A percentile compares a stretch with the other conserved stretches of the same genome.
These are phyloP conservation scores for Solanum hybrid DNA, from an alignment of 305 asterid species.

Conservation along the genomic window DNA sequence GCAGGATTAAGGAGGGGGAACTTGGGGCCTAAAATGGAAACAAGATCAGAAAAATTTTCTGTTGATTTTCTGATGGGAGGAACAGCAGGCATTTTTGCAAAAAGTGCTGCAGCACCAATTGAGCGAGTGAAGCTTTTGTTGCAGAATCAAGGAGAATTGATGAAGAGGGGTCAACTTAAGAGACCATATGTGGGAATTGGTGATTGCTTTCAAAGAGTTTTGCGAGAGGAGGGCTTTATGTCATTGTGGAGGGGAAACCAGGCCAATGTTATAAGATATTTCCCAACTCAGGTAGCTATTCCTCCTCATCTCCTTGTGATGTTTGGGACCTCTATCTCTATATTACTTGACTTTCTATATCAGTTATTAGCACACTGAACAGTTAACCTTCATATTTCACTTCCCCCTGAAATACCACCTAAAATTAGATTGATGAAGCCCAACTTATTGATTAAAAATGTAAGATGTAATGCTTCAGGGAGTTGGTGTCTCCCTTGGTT, in stretches of 20 bases:
- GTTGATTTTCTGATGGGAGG: conserved; percentile 77
- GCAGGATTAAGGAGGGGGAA: conserved; percentile 26
- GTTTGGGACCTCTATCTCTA: background rate
- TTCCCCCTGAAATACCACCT: background rate
- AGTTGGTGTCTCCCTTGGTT: background rate
- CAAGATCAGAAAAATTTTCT: conserved; percentile 48
- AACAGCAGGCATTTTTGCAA: conserved; percentile 58
- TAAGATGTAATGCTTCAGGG: background rate
- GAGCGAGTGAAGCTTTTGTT: conserved; percentile 90
- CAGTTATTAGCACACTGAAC: background rate
- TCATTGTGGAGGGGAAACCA: conserved; percentile 95
- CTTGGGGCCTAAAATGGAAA: conserved; percentile 36
- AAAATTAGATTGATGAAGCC: background rate
- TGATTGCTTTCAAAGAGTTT: conserved; percentile 59
- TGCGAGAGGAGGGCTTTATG: conserved; percentile 57
- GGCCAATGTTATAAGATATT: conserved; percentile 83
- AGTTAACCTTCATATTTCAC: background rate
- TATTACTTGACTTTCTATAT: background rate
- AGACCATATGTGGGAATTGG: conserved; percentile 61
- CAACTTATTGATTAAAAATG: background rate
- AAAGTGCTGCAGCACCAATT: conserved; percentile 80
- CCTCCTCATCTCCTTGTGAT: background rate
- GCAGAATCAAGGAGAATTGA: conserved; percentile 89
- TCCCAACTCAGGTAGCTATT: conserved; percentile 71
- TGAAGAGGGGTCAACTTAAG: conserved; percentile 71